A percentile compares a stretch with the other conserved stretches of the same genome.
Evolutionary conservation across 2,329 filamentous ascomycete genomes (phyloP).

Genomic region (Colletotrichum orchidophilum): DNA sequence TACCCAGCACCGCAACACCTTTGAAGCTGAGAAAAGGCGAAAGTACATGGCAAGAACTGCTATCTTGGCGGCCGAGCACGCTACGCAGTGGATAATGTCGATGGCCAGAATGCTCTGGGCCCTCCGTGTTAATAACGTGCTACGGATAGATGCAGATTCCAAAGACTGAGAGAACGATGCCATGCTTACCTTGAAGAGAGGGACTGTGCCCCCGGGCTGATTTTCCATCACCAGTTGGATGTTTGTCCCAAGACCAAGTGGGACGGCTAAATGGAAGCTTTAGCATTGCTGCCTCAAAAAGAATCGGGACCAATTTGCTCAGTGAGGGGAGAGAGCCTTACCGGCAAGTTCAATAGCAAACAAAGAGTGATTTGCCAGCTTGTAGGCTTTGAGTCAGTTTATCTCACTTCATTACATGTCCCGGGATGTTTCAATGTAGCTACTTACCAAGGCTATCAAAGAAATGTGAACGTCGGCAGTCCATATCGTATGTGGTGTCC

Average conservation of each 20-base stretch:
- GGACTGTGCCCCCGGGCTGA: neutral
- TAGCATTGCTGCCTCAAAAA: neutral
- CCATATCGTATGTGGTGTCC: neutral
- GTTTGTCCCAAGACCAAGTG: neutral
- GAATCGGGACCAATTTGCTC: no score
- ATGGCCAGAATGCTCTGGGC: neutral
- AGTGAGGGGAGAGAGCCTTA: neutral
- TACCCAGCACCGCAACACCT: neutral
- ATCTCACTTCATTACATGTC: neutral
- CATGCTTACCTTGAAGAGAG: neutral
- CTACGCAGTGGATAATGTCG: neutral
- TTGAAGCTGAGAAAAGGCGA: neutral
- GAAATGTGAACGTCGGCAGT: neutral
- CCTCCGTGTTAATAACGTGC: neutral
- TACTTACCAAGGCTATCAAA: neutral
- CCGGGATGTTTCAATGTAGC: neutral
- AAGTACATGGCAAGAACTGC: neutral
- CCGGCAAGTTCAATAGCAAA: neutral
- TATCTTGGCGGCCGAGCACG: neutral
- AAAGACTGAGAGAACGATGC: no score
- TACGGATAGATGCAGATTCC: no score
- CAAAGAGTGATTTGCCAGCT: neutral
- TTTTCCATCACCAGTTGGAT: neutral
- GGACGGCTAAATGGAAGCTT: neutral
- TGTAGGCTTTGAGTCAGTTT: neutral